phyloP scores from a whole-genome alignment of 176 grass and related monocot species.

The Oryza meridionalis region DNA sequence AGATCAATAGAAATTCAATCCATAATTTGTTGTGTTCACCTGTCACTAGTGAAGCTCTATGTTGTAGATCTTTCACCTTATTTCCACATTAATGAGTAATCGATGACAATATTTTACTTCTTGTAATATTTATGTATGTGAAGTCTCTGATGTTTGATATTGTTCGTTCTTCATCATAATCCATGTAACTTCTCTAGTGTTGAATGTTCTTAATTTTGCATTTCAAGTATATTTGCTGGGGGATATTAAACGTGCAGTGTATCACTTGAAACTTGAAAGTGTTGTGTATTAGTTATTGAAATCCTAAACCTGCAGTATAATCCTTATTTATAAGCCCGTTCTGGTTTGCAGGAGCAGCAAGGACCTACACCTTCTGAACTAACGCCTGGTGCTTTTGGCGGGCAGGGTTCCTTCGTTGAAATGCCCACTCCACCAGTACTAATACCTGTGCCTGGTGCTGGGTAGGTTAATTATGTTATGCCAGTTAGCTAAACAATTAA shows the following conservation, averaged over 20 bases:
- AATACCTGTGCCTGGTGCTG: conserved; percentile 74
- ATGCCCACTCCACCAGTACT: conserved; percentile 48
- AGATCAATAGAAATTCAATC: not conserved
- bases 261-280: not conserved
- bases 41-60: not conserved
- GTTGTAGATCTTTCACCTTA: not conserved
- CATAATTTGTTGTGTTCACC: not conserved
- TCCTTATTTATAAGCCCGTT: not conserved
- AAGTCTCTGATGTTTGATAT: not conserved
- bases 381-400: conserved; percentile 39
- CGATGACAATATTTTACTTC: too few relatives aligned
- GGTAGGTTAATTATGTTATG: conserved; percentile 54
- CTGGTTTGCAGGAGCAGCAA: conserved; percentile 37
- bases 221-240: not conserved
- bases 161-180: conserved; percentile 13
- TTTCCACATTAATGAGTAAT: not conserved
- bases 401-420: conserved; percentile 45
- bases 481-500: not conserved
- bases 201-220: not conserved
- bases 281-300: not conserved
- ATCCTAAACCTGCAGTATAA: not conserved
- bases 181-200: not conserved
- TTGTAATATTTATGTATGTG: not conserved
- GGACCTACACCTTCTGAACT: conserved; percentile 49
- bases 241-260: not conserved